These are phyloP conservation scores for Talaromyces sp. DNA, from an alignment of 2,329 filamentous ascomycete species.

Conservation along the genomic window DNA sequence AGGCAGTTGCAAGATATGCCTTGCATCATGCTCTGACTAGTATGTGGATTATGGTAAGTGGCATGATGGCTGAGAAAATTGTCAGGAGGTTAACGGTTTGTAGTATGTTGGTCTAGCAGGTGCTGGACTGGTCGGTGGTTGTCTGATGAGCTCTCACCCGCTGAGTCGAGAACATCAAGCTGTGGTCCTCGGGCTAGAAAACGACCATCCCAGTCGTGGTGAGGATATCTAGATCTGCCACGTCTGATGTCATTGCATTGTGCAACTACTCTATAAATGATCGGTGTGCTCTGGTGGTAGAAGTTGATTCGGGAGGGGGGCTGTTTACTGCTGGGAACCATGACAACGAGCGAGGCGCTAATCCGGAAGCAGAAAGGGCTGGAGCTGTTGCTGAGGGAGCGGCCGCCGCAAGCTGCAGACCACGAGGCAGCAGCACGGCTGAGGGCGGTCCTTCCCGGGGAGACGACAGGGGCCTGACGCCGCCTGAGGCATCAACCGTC, in stretches of 20 bases:
- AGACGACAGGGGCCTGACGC: conserved; percentile 1
- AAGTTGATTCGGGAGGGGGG: neutral
- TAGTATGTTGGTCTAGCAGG: conserved; percentile 14
- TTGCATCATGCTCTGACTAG: conserved; percentile 9
- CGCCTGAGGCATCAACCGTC: neutral
- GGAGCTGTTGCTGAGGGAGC: neutral
- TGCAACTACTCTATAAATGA: neutral
- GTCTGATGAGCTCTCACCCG: conserved; percentile 9
- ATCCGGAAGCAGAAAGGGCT: neutral
- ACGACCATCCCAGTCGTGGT: neutral
- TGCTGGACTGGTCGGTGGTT: conserved; percentile 8
- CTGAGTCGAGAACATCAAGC: conserved; percentile 13
- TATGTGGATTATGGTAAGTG: conserved; percentile 16
- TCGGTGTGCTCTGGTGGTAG: neutral
- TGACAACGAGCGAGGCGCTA: conserved; percentile 9
- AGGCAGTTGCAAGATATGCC: conserved; percentile 10
- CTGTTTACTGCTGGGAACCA: conserved; percentile 6
- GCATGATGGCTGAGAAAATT: neutral
- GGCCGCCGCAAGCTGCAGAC: neutral
- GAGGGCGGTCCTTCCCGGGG: neutral
- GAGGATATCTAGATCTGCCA: neutral
- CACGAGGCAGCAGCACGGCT: conserved; percentile 2
- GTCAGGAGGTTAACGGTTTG: neutral
- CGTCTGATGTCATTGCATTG: neutral
- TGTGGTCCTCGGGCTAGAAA: neutral